These are phyloP conservation scores for Tulasnella sp. DNA, from an alignment of 768 basidiomycete genomes.

Conservation along the genomic window DNA sequence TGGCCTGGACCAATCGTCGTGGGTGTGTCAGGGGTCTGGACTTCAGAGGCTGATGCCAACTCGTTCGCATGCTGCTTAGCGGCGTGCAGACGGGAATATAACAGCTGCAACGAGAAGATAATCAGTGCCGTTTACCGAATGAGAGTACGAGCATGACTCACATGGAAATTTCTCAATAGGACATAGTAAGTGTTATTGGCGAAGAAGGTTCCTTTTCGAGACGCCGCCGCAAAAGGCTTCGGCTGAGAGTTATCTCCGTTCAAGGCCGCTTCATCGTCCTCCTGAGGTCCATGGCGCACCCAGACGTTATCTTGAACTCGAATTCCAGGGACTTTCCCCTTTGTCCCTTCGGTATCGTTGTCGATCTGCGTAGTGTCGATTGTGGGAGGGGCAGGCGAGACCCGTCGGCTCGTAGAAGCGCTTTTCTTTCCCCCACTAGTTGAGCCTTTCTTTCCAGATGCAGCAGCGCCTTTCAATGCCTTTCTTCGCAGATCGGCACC, in stretches of 20 bases:
- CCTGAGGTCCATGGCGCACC: constrained; percentile 12
- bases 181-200: constrained; percentile 90
- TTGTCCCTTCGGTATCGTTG: constrained; percentile 9
- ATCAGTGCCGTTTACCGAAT: neutral
- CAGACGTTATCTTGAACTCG: constrained; percentile 25
- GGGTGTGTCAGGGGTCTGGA: neutral
- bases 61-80: constrained; percentile 75
- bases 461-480: constrained; percentile 56
- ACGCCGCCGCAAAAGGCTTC: neutral
- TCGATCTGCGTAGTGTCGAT: constrained; percentile 10
- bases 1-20: neutral
- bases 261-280: constrained; percentile 3
- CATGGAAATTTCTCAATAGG: constrained; percentile 80
- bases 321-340: constrained; percentile 21
- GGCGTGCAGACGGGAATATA: constrained; percentile 76
- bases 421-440: constrained; percentile 20
- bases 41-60: constrained; percentile 34
- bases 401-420: constrained; percentile 24
- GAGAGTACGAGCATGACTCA: constrained; percentile 32
- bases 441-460: constrained; percentile 39
- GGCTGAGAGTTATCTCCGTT: neutral
- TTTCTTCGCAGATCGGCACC: constrained; percentile 69
- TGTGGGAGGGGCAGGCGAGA: constrained; percentile 25
- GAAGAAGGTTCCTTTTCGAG: constrained; percentile 44
- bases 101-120: constrained; percentile 41